Base-by-base conservation (phyloP, 1,284 basidiomycete genomes). In the Cryptococcus maquisensis region DNA sequence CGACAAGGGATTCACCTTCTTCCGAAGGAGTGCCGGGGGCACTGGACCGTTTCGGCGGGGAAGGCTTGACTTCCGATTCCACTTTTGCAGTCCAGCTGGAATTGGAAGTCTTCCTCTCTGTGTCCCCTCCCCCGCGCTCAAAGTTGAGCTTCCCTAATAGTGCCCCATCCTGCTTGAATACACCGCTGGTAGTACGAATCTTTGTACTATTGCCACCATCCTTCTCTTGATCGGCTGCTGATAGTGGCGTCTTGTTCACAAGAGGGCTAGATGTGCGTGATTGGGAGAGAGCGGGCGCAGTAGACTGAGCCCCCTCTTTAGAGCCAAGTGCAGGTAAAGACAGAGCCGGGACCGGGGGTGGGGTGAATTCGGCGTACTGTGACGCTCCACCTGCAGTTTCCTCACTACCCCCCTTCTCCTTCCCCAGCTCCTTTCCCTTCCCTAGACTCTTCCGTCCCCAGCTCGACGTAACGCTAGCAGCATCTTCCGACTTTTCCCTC, bases 81-180 rank as follows among this genome's bases (percentile, higher is more conserved):
- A 44, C 24, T 15, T 24, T 23, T 9, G 6, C 2, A 5, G 16
- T 21, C 3, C 2, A 44, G 23, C 42, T 44, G 7, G 42, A 44
- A 20, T 26, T 26, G 15, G 42, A 44, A 7, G 18, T 16, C 23
- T 44, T 44, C 18, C 16, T 20, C 18, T 47, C 18, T 43, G 47
- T 24, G 18, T 42, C 13, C n/a, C 6, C 41, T n/a, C n/a, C n/a
- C 41, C 28, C 45, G 6, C 28, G 44, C 44, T 66, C 64, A 46
- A 66, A 68, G 7, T 56, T 54, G 46, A 66, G 35, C 41, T 52
- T 49, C 16, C 66, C 66, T 18, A 68, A 49, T 9, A 64, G 62
- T 16, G 63, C 66, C 36, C 66, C 66, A 36, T 65, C 62, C 44
- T 63, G 50, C 39, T 26, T 39, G 47, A 61, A 67, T 2, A 52